A percentile compares a stretch with the other conserved stretches of the same genome.
phyloP scores from a whole-genome alignment of 768 basidiomycete genomes.

The Mycena polygramma region DNA sequence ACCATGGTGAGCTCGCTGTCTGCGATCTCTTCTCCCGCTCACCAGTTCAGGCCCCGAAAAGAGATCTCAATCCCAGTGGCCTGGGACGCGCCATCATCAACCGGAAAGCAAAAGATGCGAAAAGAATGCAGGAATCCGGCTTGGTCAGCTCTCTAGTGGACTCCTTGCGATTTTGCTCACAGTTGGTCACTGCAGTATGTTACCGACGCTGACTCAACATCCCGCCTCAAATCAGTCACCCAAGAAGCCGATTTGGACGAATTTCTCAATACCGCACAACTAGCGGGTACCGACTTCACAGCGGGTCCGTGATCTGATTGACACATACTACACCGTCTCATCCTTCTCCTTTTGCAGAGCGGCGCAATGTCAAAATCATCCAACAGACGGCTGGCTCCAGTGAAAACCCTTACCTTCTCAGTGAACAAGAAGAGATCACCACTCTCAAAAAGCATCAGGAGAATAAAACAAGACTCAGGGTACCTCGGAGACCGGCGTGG shows the following conservation, averaged over 20 bases:
- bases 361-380: conserved; percentile 85
- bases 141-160: conserved; percentile 62
- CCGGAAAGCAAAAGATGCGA: conserved; percentile 84
- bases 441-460: conserved; percentile 80
- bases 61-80: conserved; percentile 80
- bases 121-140: conserved; percentile 69
- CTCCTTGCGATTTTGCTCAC: conserved; percentile 25
- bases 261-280: conserved; percentile 93
- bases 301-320: conserved; percentile 72
- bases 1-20: conserved; percentile 41
- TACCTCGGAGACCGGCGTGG: conserved; percentile 94
- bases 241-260: conserved; percentile 97
- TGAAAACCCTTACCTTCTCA: conserved; percentile 90
- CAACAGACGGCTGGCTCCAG: conserved; percentile 64
- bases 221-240: conserved; percentile 89
- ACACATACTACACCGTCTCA: background rate
- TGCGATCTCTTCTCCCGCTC: background rate
- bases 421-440: conserved; percentile 83
- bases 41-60: conserved; percentile 67
- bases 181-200: conserved; percentile 66
- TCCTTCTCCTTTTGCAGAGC: conserved; percentile 60
- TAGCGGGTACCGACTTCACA: conserved; percentile 96
- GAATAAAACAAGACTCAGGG: conserved; percentile 81
- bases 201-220: conserved; percentile 77
- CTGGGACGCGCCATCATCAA: conserved; percentile 97